A percentile compares a stretch with the other conserved stretches of the same genome.
These are phyloP conservation scores for Magnusiomyces tetraspermus DNA, from an alignment of 1,139 yeast genomes.

Conservation along the genomic window DNA sequence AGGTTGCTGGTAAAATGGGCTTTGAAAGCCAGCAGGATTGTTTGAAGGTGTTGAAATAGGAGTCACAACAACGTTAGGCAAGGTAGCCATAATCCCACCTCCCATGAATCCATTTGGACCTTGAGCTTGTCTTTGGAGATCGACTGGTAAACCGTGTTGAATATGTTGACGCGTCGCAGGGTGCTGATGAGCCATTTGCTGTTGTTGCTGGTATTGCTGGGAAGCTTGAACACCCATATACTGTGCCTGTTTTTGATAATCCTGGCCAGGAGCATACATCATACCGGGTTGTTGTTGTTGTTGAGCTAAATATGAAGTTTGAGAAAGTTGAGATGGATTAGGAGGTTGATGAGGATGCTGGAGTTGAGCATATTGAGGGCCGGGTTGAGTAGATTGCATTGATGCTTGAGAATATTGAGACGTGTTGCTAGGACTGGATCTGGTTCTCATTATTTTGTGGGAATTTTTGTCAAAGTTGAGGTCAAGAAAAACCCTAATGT, in stretches of 20 bases:
- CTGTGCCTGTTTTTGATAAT: not conserved
- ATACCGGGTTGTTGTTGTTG: not conserved
- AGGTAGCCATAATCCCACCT: constrained; percentile 1
- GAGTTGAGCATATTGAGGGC: not conserved
- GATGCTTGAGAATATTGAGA: not conserved
- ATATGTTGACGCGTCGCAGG: constrained; percentile 2
- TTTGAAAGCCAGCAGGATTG: constrained; percentile 29
- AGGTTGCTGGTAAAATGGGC: constrained; percentile 15
- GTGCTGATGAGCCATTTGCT: not conserved
- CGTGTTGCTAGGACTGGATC: not conserved
- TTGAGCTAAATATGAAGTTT: not conserved
- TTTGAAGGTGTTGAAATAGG: constrained; percentile 31
- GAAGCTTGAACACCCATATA: not conserved
- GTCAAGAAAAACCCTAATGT: too few species aligned
- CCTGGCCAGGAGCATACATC: not conserved
- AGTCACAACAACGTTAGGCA: constrained; percentile 22
- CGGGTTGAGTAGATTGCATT: not conserved
- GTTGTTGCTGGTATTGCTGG: not conserved
- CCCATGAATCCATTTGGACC: too few species aligned
- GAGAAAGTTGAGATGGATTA: not conserved
- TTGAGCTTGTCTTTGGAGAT: not conserved
- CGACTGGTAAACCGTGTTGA: not conserved
- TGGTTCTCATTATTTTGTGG: not conserved
- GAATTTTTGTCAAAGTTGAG: too few species aligned
- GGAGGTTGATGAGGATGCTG: not conserved